These are phyloP conservation scores for Bipolaris cookei DNA, from an alignment of 2,329 filamentous ascomycete genomes.

Conservation along the genomic window DNA sequence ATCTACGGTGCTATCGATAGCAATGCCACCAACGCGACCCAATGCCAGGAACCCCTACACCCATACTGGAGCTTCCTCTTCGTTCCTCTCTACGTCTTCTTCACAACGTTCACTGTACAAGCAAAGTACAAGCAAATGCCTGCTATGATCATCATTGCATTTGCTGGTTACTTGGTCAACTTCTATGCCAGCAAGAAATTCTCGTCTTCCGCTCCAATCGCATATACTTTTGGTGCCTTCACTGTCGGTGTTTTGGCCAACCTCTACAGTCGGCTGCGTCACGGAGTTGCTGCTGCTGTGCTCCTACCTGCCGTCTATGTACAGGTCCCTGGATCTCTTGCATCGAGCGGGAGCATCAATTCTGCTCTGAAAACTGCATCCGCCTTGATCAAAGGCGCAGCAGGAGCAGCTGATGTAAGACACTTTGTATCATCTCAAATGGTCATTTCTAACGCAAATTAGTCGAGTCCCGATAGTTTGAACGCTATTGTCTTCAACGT, in stretches of 20 bases:
- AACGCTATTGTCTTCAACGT: slow-evolving; percentile 51
- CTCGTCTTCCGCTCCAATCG: slow-evolving; percentile 71
- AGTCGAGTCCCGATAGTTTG: slow-evolving; percentile 30
- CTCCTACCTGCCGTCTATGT: slow-evolving; percentile 43
- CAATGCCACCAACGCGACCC: slow-evolving; percentile 52
- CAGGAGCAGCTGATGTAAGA: slow-evolving; percentile 27
- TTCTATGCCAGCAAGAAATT: slow-evolving; percentile 74
- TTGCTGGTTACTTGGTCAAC: slow-evolving; percentile 76
- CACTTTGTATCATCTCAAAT: background rate
- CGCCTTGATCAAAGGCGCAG: slow-evolving; percentile 32
- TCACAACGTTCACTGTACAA: slow-evolving; percentile 75
- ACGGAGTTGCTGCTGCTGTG: slow-evolving; percentile 53
- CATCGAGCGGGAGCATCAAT: slow-evolving; percentile 40
- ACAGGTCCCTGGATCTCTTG: slow-evolving; percentile 43
- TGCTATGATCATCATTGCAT: slow-evolving; percentile 74
- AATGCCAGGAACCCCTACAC: slow-evolving; percentile 54
- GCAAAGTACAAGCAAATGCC: slow-evolving; percentile 79
- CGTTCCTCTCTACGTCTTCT: slow-evolving; percentile 75
- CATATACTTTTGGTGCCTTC: slow-evolving; percentile 77
- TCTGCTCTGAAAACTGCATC: slow-evolving; percentile 38
- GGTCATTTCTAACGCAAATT: slow-evolving; percentile 7
- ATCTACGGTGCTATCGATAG: slow-evolving; percentile 55
- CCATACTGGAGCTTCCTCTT: slow-evolving; percentile 69
- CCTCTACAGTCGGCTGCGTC: slow-evolving; percentile 71
- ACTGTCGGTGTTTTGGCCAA: slow-evolving; percentile 79